Base-by-base conservation (phyloP, 257 asterid genomes). In the Solanum okadae region DNA sequence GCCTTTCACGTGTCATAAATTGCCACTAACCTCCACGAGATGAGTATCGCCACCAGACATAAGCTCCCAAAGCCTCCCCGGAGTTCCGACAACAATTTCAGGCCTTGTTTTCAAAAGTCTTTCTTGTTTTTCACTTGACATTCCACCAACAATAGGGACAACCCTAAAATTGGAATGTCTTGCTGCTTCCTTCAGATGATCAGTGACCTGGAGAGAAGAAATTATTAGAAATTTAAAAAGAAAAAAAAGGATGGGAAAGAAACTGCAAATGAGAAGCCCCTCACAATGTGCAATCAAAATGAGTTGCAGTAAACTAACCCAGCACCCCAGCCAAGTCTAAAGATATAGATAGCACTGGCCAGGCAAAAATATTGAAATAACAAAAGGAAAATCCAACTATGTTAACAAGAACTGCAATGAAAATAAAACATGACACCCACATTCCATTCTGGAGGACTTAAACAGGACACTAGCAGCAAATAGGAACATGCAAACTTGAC, bases 41-140 rank as follows among this genome's bases (percentile, higher is more conserved):
- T 95, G 99, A 86, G 79, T 86, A 52, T 93, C 98, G 91, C 98
- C 98, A 59, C 98, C 94, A 13, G 98, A 95, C 98, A 96, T 96
- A 87, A 95, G 98, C 90, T 96, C 99, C 99, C 99, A 96, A 12
- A 96, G 94, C 89, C 99, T 93, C 87, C 99, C 99, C 12, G 99
- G 99, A 88, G 99, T 96, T 83, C 99, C 99, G n/a, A 96, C 98
- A 87, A 96, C 98, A 91, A 96, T 94, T 91, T 95, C 99, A 90
- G 99, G 99, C 91, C 97, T 94, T 85, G 92, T 63, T 91, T 91
- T 96, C 92, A 96, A 89, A 89, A 95, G 95, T 87, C 99, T 94
- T 93, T 96, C 99, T 89, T 96, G 99, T 92, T 96, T 96, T 90
- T 96, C 96, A 59, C 93, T 88, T 88, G 99, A 94, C 97, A 96